Conservation (phyloP, 352 stramenopile species). For the Phytopythium sindhum region DNA sequence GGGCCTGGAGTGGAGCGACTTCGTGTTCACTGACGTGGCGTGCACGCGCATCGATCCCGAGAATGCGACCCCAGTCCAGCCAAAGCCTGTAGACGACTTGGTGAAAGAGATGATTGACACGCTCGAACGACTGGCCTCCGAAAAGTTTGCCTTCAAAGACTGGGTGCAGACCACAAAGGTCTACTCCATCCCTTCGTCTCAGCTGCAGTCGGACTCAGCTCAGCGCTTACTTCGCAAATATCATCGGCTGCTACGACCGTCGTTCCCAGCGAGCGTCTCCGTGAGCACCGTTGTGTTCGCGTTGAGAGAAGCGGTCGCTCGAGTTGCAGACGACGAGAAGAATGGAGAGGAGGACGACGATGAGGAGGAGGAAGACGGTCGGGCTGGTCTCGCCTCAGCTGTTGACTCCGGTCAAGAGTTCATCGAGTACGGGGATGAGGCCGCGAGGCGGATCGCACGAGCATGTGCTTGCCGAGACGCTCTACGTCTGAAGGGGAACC, state of each 20-base stretch:
- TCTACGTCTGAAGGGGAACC: slow-evolving; percentile 13
- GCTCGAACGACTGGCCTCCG: slow-evolving; percentile 26
- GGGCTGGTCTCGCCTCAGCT: background rate
- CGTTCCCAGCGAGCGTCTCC: slow-evolving; percentile 47
- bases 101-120: slow-evolving; percentile 28
- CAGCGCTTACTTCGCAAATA: slow-evolving; percentile 21
- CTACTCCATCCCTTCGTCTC: slow-evolving; percentile 21
- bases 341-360: slow-evolving; percentile 9
- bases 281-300: slow-evolving; percentile 53
- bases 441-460: slow-evolving; percentile 27
- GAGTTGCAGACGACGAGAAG: background rate
- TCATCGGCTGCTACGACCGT: slow-evolving; percentile 20
- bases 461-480: slow-evolving; percentile 16
- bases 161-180: slow-evolving; percentile 54
- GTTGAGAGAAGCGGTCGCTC: slow-evolving; percentile 32
- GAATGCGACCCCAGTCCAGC: slow-evolving; percentile 18
- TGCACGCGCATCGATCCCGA: slow-evolving; percentile 17
- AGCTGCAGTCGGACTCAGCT: background rate
- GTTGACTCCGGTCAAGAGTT: slow-evolving; percentile 30
- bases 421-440: slow-evolving; percentile 42
- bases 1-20: slow-evolving; percentile 74
- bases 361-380: background rate
- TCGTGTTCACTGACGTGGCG: slow-evolving; percentile 52
- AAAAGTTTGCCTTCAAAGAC: slow-evolving; percentile 61
- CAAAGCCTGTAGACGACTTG: slow-evolving; percentile 25